Evolutionary conservation across 2,329 filamentous ascomycete genomes (phyloP), one percentile per base, ranked within the genome.

Genomic region (Nothopassalora personata): DNA sequence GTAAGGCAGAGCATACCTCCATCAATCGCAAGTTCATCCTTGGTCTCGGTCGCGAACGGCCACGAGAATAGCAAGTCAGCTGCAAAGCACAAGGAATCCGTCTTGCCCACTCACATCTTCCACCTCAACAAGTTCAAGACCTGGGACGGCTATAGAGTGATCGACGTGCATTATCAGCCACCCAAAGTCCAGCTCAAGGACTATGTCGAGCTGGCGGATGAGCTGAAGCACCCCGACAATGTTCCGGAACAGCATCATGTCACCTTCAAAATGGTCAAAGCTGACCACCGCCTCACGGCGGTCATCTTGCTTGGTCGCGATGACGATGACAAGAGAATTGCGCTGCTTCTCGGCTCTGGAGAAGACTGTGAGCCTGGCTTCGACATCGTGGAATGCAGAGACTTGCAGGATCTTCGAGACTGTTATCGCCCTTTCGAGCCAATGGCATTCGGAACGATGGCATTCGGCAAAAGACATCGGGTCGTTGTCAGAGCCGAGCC

Each of bases 361-460:
- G 15, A 9, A 13, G 50, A 53, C 45, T 27, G 33, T 30, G 50
- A 53, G 30, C 56, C 56, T 1, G 56, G 56, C 30, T 58, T 58
- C 45, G 56, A 58, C 45, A 58, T 58, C 23, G 56, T 58, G 8
- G 56, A 58, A 15, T 54, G 51, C 43, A n/a, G 18, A 13, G 46
- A 45, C 31, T 45, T 58, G 6, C 28, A 34, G 9, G 34, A 30
- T 15, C 51, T 58, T 11, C 54, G 53, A 33, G 33, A 45, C 6
- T 58, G 56, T 51, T 28, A 36, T 28, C 45, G 46, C 8, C 30
- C 50, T 23, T 58, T 58, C 45, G 56, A 58, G 19, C 50, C 56
- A 6, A 53, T 58, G 19, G 51, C 36, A 15, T 58, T 58, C 19
- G 56, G 56, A 3, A 58, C 50, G 10, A 58, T 54, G 56, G 49